These are phyloP conservation scores for Moesziomyces sp. DNA, from an alignment of 1,284 basidiomycete genomes.

Conservation along the genomic window DNA sequence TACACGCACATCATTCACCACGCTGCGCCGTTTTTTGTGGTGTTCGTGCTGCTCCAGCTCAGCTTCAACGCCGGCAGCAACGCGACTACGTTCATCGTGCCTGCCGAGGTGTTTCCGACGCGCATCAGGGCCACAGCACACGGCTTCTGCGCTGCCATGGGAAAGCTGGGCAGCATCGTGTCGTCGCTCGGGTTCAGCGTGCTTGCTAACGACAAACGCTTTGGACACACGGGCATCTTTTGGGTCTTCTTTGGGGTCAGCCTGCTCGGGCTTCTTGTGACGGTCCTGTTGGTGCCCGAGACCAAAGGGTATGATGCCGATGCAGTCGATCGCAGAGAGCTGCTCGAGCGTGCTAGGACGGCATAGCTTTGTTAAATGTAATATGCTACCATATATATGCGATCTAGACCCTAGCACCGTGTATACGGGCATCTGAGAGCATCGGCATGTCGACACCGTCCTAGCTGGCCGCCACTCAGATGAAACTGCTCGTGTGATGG, in stretches of 20 bases:
- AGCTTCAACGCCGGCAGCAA: constrained; percentile 75
- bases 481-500: too few relatives aligned
- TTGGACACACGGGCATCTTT: constrained; percentile 49
- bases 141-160: constrained; percentile 70
- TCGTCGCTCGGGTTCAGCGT: constrained; percentile 66
- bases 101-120: constrained; percentile 81
- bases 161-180: constrained; percentile 71
- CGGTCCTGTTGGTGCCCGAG: constrained; percentile 43
- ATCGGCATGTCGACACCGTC: too few relatives aligned
- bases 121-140: constrained; percentile 72
- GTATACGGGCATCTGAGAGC: too few relatives aligned
- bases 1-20: constrained; percentile 50
- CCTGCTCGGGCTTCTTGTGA: constrained; percentile 39
- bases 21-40: constrained; percentile 77
- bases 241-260: constrained; percentile 56
- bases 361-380: background rate
- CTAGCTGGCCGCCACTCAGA: too few relatives aligned
- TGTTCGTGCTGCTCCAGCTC: constrained; percentile 76
- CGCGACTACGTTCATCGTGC: constrained; percentile 82
- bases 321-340: constrained; percentile 50
- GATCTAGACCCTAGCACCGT: too few relatives aligned
- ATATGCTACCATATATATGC: background rate
- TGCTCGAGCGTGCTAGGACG: constrained; percentile 25
- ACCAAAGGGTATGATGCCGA: constrained; percentile 57
- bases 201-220: constrained; percentile 15